phyloP scores from a whole-genome alignment of 805 yeast genomes.

The Jamesozyma gamospora region DNA sequence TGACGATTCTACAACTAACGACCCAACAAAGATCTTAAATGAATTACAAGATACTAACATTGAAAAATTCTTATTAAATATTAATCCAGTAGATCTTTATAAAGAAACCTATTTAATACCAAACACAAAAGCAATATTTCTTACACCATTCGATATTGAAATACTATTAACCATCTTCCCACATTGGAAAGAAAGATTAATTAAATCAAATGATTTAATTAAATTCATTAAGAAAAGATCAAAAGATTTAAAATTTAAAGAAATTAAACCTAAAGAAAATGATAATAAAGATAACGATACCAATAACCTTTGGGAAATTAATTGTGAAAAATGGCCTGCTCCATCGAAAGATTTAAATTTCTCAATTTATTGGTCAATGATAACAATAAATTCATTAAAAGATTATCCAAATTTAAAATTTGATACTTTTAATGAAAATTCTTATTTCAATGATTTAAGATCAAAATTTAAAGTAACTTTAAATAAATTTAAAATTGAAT shows the following conservation, averaged over 20 bases:
- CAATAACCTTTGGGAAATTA: neutral
- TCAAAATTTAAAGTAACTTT: neutral
- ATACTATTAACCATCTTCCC: slow-evolving; percentile 1
- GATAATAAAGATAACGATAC: neutral
- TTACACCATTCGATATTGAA: neutral
- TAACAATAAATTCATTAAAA: neutral
- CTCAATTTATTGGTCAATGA: neutral
- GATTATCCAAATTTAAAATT: neutral
- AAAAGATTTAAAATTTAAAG: neutral
- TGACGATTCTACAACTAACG: too few species aligned
- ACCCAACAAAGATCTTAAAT: too few species aligned
- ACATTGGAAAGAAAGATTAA: neutral
- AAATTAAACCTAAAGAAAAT: neutral
- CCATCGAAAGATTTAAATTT: neutral
- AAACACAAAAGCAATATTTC: neutral
- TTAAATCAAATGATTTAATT: neutral
- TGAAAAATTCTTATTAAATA: neutral
- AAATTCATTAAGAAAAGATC: neutral
- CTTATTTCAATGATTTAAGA: neutral
- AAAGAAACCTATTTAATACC: neutral
- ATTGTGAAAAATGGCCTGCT: slow-evolving; percentile 2
- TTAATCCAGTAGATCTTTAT: slow-evolving; percentile 1
- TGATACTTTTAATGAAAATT: neutral
- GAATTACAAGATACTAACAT: too few species aligned
- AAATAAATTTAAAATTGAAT: neutral